A percentile compares a stretch with the other conserved stretches of the same genome.
phyloP scores from a whole-genome alignment of 2,329 filamentous ascomycete species.

The Ophiocordyceps camponoti-rufipedis region DNA sequence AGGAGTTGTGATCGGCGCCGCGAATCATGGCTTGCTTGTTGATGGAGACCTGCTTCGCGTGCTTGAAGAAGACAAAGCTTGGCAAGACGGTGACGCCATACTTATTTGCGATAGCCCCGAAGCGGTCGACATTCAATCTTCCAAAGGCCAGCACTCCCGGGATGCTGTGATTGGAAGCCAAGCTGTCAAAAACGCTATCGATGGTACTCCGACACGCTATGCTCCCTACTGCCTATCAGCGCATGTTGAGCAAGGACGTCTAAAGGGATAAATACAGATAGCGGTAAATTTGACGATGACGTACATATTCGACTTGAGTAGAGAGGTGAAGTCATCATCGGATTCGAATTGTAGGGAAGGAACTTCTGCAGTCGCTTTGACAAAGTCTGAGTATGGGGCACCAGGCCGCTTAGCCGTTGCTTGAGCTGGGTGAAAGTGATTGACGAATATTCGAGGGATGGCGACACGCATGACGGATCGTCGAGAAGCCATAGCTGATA shows the following conservation, averaged over 20 bases:
- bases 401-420: too few relatives aligned
- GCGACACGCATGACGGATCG: neutral
- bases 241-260: neutral
- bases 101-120: constrained; percentile 54
- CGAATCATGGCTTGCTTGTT: constrained; percentile 13
- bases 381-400: too few relatives aligned
- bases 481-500: neutral
- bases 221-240: constrained; percentile 16
- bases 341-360: constrained; percentile 11
- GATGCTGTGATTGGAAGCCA: constrained; percentile 8
- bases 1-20: constrained; percentile 13
- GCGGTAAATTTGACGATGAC: constrained; percentile 31
- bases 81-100: constrained; percentile 82
- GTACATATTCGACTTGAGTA: constrained; percentile 20
- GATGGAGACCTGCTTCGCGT: constrained; percentile 27
- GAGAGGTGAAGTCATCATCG: constrained; percentile 14
- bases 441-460: neutral
- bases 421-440: neutral
- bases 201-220: constrained; percentile 27
- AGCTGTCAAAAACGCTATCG: constrained; percentile 20
- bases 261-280: constrained; percentile 11
- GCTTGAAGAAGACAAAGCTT: constrained; percentile 77
- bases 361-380: too few relatives aligned
- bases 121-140: constrained; percentile 83
- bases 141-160: constrained; percentile 49